Conservation (phyloP, 768 basidiomycete species). For the Mrakia frigida region DNA sequence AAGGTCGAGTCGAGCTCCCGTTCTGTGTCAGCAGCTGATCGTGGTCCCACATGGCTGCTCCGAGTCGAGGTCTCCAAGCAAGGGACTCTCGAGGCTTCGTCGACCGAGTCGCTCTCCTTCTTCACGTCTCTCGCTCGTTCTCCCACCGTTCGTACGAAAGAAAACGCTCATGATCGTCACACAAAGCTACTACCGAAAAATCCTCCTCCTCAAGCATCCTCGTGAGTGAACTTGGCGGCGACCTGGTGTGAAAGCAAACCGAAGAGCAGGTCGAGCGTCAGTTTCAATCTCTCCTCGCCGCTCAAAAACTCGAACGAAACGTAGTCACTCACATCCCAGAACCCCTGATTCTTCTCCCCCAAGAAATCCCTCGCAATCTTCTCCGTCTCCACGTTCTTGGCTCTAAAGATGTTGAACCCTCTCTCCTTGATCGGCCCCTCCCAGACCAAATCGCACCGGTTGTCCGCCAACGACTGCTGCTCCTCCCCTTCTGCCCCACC, state of each 20-base stretch:
- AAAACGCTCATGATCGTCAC: not conserved
- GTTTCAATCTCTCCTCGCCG: too few relatives aligned
- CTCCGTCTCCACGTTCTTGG: constrained; percentile 56
- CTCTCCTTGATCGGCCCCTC: constrained; percentile 82
- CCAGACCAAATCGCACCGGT: constrained; percentile 87
- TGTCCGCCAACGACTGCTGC: constrained; percentile 67
- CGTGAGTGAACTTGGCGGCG: constrained; percentile 3
- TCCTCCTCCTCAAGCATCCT: constrained; percentile 5
- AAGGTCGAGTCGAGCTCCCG: too few relatives aligned
- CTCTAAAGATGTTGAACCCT: constrained; percentile 71
- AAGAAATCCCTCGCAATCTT: constrained; percentile 75
- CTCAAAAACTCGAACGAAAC: not conserved
- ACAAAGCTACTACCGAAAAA: too few relatives aligned
- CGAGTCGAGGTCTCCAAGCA: too few relatives aligned
- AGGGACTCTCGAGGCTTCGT: too few relatives aligned
- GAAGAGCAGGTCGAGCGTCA: not conserved
- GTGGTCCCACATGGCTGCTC: too few relatives aligned
- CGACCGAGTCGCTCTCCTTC: too few relatives aligned
- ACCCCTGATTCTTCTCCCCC: constrained; percentile 75
- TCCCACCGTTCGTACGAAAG: too few relatives aligned
- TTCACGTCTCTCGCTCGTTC: too few relatives aligned
- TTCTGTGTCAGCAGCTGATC: too few relatives aligned
- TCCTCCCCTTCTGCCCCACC: constrained; percentile 52
- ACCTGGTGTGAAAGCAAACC: not conserved
- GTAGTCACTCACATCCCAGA: constrained; percentile 63